phyloP scores from a whole-genome alignment of 83 land plant species.

The Thuja plicata region DNA sequence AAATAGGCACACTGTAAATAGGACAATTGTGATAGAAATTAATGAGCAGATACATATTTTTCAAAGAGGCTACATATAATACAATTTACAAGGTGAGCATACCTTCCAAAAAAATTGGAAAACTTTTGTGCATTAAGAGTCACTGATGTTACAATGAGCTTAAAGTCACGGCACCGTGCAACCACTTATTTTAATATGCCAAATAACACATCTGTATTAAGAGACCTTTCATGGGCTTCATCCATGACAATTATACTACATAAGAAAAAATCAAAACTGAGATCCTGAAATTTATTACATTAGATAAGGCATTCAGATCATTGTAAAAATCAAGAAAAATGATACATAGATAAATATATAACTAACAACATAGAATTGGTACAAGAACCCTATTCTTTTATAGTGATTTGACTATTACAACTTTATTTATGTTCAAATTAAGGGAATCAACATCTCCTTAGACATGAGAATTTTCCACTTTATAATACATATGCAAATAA shows the following conservation, averaged over 20 bases:
- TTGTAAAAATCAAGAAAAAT: background rate
- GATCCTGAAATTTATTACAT: background rate
- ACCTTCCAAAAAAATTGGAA: constrained; percentile 97
- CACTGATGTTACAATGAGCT: constrained; percentile 99
- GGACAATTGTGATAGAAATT: constrained; percentile 11
- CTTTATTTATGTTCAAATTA: no score
- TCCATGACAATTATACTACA: constrained; percentile 94
- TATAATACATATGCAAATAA: no score
- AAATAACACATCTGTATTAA: constrained; percentile 94
- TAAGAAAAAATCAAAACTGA: constrained; percentile 6
- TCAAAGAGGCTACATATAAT: background rate
- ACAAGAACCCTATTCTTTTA: no score
- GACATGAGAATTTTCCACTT: no score
- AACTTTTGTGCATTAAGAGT: constrained; percentile 98
- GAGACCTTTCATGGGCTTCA: constrained; percentile 98
- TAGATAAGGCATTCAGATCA: background rate
- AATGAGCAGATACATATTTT: constrained; percentile 4
- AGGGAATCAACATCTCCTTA: no score
- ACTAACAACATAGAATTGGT: no score
- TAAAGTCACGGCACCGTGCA: constrained; percentile 96
- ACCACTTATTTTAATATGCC: constrained; percentile 88
- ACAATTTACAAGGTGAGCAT: constrained; percentile 6
- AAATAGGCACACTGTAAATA: constrained; percentile 71
- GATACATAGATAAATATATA: no score
- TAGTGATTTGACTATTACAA: no score